phyloP scores from a whole-genome alignment of 176 grass and related monocot species.

The Luzula sylvatica region DNA sequence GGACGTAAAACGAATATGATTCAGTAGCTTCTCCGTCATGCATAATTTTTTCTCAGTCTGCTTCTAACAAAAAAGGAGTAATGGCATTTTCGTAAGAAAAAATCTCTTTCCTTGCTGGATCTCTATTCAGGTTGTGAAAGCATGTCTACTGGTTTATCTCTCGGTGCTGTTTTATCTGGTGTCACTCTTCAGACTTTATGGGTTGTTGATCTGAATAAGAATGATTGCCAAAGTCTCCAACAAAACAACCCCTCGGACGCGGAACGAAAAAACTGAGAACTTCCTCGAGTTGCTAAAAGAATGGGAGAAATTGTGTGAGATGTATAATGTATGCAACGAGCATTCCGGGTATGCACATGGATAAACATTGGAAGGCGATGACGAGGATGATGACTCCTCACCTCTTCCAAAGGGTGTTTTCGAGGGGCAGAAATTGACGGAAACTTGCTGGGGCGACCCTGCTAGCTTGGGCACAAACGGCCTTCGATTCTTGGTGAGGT shows the following conservation, averaged over 20 bases:
- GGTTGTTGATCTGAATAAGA: constrained; percentile 65
- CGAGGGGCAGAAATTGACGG: constrained; percentile 33
- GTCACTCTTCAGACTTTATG: constrained; percentile 57
- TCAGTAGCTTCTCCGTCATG: constrained; percentile 16
- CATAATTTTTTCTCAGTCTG: constrained; percentile 41
- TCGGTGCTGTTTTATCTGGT: constrained; percentile 54
- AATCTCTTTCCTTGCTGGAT: constrained; percentile 45
- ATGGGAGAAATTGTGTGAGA: constrained; percentile 41
- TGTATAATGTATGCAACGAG: constrained; percentile 24
- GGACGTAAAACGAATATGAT: not conserved
- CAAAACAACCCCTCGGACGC: constrained; percentile 59
- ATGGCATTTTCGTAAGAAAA: constrained; percentile 23
- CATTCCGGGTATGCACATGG: not conserved
- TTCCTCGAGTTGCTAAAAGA: constrained; percentile 54
- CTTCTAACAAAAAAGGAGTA: constrained; percentile 6
- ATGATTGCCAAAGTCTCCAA: constrained; percentile 62
- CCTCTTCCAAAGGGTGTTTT: constrained; percentile 44
- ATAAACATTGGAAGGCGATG: not conserved
- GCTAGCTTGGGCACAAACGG: no score
- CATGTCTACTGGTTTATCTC: constrained; percentile 81
- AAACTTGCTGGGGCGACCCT: constrained; percentile 49
- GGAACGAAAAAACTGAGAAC: constrained; percentile 65
- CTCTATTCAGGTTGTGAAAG: constrained; percentile 82
- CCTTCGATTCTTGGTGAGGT: no score
- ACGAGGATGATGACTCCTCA: constrained; percentile 18